Conservation (phyloP, 2,329 filamentous ascomycete genomes). For the Clarireedia paspali region DNA sequence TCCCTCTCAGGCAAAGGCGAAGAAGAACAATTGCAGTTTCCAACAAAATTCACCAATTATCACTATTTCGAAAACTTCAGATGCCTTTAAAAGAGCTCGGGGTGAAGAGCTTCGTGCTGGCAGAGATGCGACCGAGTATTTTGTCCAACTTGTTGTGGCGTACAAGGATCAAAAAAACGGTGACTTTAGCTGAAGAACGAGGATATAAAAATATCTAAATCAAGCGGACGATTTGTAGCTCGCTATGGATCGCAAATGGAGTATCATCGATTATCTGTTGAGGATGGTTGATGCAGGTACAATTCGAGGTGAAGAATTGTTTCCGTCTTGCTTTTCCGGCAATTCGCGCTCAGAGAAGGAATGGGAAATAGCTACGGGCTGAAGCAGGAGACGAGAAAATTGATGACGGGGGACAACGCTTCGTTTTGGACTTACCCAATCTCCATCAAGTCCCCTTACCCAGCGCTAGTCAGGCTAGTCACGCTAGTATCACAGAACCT, state of each 20-base stretch:
- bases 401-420: constrained; percentile 7
- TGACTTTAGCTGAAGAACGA: not conserved
- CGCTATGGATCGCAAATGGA: not conserved
- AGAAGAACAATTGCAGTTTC: constrained; percentile 1
- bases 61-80: not conserved
- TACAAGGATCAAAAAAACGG: not conserved
- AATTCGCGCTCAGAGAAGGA: constrained; percentile 2
- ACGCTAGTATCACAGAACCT: not conserved
- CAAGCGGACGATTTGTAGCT: not conserved
- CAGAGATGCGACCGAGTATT: not conserved
- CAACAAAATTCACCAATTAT: not conserved
- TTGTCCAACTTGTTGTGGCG: not conserved
- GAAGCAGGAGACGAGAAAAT: not conserved
- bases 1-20: not conserved
- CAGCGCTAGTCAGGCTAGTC: not conserved
- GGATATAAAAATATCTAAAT: not conserved
- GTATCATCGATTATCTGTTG: not conserved
- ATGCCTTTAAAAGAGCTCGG: not conserved
- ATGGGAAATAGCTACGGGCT: not conserved
- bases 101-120: not conserved
- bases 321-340: not conserved
- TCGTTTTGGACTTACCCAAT: not conserved
- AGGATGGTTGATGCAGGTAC: not conserved
- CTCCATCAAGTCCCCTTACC: not conserved
- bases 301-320: not conserved